Base-by-base conservation (phyloP, 2,329 filamentous ascomycete genomes). In the Xylariales sp. region DNA sequence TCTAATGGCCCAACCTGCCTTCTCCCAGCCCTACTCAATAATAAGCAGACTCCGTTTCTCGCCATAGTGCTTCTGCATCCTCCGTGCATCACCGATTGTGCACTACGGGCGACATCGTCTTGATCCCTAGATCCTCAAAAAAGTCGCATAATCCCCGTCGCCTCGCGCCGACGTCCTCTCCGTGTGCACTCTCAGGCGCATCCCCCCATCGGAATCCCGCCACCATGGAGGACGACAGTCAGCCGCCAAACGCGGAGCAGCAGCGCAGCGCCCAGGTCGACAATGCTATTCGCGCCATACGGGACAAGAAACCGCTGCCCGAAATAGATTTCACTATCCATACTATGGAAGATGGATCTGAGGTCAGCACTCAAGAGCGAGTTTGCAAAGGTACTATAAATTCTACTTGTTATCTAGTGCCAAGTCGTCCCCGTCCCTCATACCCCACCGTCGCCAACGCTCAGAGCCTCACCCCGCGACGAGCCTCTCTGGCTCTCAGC, bases 291-390 rank as follows among this genome's bases (percentile, higher is more conserved):
- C 88, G 87, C 62, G 93, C 93, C 44, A 89, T 98, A 57, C 82
- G 83, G 63, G 81, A 96, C 56, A 97, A 97, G 83, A 91, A 86
- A 72, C 90, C 91, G 38, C 76, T 94, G 35, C 93, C 93, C 41
- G 91, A 97, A 74, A 97, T 98, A 57, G 93, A 98, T 72, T 98
- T 98, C 64, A 94, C 88, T 40, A 81, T 98, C 58, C 93, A 98
- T 66, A 93, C 86, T 46, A 96, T 97, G 91, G 93, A 98, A 65
- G 93, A 98, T 73, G 88, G 88, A 59, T 83, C 79, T 38, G 88
- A 95, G 70, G 93, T 98, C 61, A 97, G 80, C 79, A 98, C 93
- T 45, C 69, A 85, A 61, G 93, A 98, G 69, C 81, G 93, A 62
- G 93, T 98, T 45, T 95, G 91, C 76, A 98, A 97, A 89, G 93